phyloP scores from a whole-genome alignment of 1,139 yeast species.

The Pichia sp. region DNA sequence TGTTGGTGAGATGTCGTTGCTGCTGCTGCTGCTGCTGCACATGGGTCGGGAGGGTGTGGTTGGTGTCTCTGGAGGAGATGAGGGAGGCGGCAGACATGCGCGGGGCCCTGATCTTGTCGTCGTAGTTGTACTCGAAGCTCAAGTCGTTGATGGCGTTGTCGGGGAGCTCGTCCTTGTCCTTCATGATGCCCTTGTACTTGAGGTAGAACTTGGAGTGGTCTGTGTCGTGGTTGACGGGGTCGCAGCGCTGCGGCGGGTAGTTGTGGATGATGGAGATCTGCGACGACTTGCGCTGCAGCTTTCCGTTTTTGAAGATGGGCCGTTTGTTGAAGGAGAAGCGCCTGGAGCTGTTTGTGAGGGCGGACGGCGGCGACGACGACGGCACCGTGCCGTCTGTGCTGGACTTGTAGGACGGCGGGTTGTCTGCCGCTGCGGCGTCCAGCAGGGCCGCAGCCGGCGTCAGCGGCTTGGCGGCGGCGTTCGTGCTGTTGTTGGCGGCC shows the following conservation, averaged over 20 bases:
- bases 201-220: constrained; percentile 29
- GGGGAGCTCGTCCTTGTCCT: constrained; percentile 29
- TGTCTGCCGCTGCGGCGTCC: not conserved
- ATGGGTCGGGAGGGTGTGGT: not conserved
- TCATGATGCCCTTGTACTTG: constrained; percentile 29
- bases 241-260: constrained; percentile 31
- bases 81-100: constrained; percentile 29
- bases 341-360: not conserved
- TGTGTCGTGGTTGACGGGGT: constrained; percentile 25
- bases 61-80: constrained; percentile 9
- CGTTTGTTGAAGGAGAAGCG: constrained; percentile 31
- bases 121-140: constrained; percentile 29
- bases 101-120: constrained; percentile 33
- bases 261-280: constrained; percentile 27
- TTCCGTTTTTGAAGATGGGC: constrained; percentile 20
- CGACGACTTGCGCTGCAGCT: constrained; percentile 23
- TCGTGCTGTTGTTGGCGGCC: not conserved
- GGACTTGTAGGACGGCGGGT: not conserved
- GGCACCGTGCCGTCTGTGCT: too few species aligned
- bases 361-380: constrained; percentile 4
- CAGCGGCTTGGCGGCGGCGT: not conserved
- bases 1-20: not conserved
- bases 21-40: not conserved
- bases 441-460: not conserved
- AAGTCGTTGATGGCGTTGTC: constrained; percentile 26